Evolutionary conservation across 2,329 filamentous ascomycete species (phyloP).

Genomic region (Leptographium wingfieldii): DNA sequence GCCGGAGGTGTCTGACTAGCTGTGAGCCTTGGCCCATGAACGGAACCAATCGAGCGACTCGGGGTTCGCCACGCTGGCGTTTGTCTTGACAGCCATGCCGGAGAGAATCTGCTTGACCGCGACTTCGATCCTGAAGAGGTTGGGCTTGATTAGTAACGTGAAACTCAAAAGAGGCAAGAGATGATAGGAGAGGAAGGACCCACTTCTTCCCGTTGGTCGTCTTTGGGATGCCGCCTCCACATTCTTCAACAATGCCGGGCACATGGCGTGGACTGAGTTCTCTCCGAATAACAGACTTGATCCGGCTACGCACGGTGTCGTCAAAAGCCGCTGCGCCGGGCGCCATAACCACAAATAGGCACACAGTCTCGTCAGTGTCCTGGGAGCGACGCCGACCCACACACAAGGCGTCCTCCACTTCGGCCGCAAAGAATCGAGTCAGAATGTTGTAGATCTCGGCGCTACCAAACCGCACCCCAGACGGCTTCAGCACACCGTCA

Average conservation of each 20-base stretch:
- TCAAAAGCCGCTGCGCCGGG: conserved; percentile 39
- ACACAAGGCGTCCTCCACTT: conserved; percentile 78
- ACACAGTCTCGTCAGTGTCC: conserved; percentile 75
- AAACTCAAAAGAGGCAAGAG: not conserved
- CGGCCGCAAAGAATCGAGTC: conserved; percentile 63
- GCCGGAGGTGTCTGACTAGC: not conserved
- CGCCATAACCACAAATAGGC: conserved; percentile 74
- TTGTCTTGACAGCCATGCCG: conserved; percentile 74
- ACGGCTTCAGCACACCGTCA: conserved; percentile 86
- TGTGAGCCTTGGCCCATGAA: conserved; percentile 53
- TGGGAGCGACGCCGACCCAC: conserved; percentile 60
- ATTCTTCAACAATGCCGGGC: conserved; percentile 69
- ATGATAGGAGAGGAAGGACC: conserved; percentile 21
- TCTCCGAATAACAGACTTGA: conserved; percentile 56
- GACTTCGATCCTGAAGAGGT: conserved; percentile 60
- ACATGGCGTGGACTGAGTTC: conserved; percentile 86
- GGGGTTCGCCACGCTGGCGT: conserved; percentile 86
- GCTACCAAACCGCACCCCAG: conserved; percentile 81
- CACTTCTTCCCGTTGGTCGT: conserved; percentile 94
- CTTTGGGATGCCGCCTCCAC: conserved; percentile 68
- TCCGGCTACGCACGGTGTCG: conserved; percentile 44
- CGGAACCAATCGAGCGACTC: conserved; percentile 82
- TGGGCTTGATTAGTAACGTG: conserved; percentile 12
- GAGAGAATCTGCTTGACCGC: conserved; percentile 94
- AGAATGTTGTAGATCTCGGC: conserved; percentile 97